Conservation (phyloP, 179 eudicot species). For the Beta lomatogona region DNA sequence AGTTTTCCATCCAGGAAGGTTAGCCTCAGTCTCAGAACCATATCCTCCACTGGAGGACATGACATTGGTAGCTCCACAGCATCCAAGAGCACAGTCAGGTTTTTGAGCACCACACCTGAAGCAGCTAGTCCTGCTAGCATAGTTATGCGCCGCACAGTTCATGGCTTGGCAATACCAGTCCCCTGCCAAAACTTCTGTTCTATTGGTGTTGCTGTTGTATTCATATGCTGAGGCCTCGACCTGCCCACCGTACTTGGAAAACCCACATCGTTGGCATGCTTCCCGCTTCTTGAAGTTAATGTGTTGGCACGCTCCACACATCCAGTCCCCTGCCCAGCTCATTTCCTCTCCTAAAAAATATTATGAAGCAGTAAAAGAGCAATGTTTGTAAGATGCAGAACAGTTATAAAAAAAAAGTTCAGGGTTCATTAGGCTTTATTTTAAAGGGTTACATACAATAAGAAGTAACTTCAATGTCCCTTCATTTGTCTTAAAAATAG, state of each 20-base stretch:
- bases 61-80: slow-evolving; percentile 25
- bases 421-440: not conserved
- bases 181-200: slow-evolving; percentile 67
- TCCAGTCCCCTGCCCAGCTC: slow-evolving; percentile 92
- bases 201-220: slow-evolving; percentile 24
- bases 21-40: slow-evolving; percentile 32
- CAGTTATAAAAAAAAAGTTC: not conserved
- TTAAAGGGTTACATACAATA: not conserved
- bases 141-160: slow-evolving; percentile 80
- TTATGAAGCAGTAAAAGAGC: not conserved
- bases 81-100: slow-evolving; percentile 38
- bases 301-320: slow-evolving; percentile 82
- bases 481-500: not conserved
- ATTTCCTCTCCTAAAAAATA: slow-evolving; percentile 31
- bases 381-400: not conserved
- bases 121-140: slow-evolving; percentile 78
- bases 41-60: slow-evolving; percentile 39
- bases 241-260: slow-evolving; percentile 49
- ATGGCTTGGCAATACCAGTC: slow-evolving; percentile 76
- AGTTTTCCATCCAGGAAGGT: slow-evolving; percentile 80
- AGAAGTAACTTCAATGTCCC: not conserved
- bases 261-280: slow-evolving; percentile 68
- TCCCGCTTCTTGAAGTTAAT: slow-evolving; percentile 81
- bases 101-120: slow-evolving; percentile 63
- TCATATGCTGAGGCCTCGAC: slow-evolving; percentile 38